A percentile compares a stretch with the other conserved stretches of the same genome.
Evolutionary conservation across 2,329 filamentous ascomycete genomes (phyloP).

Genomic region (Epichloe sibirici): DNA sequence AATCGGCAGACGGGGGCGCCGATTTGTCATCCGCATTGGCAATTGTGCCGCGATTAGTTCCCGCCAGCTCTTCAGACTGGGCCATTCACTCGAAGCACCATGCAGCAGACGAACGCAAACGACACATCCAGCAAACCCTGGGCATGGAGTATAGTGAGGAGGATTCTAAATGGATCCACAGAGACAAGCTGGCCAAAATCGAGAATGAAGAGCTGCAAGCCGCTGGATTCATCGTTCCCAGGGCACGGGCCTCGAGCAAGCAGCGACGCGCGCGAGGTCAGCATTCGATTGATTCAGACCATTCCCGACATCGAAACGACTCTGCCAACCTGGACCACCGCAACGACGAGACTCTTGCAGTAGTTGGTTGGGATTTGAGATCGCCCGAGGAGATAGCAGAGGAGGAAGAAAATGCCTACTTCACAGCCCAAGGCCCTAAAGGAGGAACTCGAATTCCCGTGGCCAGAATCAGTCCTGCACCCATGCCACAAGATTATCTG

Average conservation of each 20-base stretch:
- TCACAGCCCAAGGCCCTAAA: slow-evolving; percentile 39
- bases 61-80: slow-evolving; percentile 7
- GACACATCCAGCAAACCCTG: slow-evolving; percentile 13
- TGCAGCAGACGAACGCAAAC: slow-evolving; percentile 15
- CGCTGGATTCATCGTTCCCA: slow-evolving; percentile 54
- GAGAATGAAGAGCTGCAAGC: slow-evolving; percentile 72
- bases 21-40: slow-evolving; percentile 12
- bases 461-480: slow-evolving; percentile 64
- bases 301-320: slow-evolving; percentile 30
- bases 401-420: slow-evolving; percentile 39
- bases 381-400: slow-evolving; percentile 66
- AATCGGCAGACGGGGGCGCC: slow-evolving; percentile 11
- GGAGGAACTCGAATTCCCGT: slow-evolving; percentile 77
- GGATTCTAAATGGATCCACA: slow-evolving; percentile 71
- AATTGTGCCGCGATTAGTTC: slow-evolving; percentile 14
- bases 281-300: slow-evolving; percentile 3
- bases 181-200: slow-evolving; percentile 72
- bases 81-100: slow-evolving; percentile 9
- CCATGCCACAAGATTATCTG: slow-evolving; percentile 57
- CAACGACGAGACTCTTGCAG: slow-evolving; percentile 22
- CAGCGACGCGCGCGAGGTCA: slow-evolving; percentile 19
- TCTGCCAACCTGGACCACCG: slow-evolving; percentile 25
- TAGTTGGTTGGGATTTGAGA: slow-evolving; percentile 58
- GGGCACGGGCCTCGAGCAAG: slow-evolving; percentile 40
- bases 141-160: slow-evolving; percentile 32